Evolutionary conservation across 2,329 filamentous ascomycete genomes (phyloP), one percentile per base, ranked within the genome.

Genomic region (Penicillium aurantiogriseum): DNA sequence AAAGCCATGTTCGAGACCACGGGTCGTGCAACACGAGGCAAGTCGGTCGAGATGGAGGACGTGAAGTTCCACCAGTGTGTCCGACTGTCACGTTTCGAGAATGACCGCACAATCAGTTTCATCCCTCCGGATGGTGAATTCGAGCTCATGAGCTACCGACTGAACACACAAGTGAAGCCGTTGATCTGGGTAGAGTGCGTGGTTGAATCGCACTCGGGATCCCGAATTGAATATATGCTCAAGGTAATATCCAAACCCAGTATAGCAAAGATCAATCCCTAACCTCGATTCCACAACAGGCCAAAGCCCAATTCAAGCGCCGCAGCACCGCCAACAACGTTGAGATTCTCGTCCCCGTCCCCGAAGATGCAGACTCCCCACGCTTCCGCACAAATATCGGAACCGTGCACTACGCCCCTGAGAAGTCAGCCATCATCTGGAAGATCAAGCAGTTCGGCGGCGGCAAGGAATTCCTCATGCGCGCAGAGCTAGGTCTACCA

Each of bases 1-100:
- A 99, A 99, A 79, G 94, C 91, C 76, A 99, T 99, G 94, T 99
- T 99, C 71, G 94, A 99, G 79, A 96, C 92, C 4, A 99, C 94
- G 0, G 94, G 94, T 29, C 85, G 94, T 60, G 91, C 93, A 17
- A 97, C 93, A 40, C 82, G 94, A 69, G 94, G 94, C 59, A 99
- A 99, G 78, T 91, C 94, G 10, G 94, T 99, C 63, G 94, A 99
- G 79, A 99, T 99, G 94, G 94, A 99, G 72, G 94, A 99, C 68
- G 94, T 99, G 77, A 99, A 99, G 71, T 99, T 99, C 77, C 94
- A 99, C 78, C 94, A 99, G 76, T 99, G 94, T 72, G 94, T 99
- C 63, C 87, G 94, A 62, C 83, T 99, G 63, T 95, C 92, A 47
- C 86, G 94, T 65, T 99, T 99, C 78, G 94, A 99, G 77, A 99